Evolutionary conservation across 495 filamentous ascomycete genomes (phyloP).

Genomic region (Neurospora pannonica): DNA sequence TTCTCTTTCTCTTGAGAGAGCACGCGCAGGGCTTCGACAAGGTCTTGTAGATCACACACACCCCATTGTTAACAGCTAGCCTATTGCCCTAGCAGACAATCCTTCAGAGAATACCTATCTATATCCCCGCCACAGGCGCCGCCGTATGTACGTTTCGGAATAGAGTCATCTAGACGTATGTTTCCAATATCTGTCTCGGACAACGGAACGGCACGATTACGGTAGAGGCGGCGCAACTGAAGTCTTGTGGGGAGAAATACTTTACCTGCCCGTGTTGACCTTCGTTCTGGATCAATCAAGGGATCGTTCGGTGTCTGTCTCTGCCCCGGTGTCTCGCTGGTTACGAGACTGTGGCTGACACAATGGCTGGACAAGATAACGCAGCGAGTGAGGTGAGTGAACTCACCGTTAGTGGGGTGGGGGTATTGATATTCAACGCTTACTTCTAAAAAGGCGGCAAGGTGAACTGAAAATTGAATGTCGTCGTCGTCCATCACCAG

Average conservation of each 20-base stretch:
- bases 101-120: not conserved
- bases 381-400: not conserved
- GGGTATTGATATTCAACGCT: too few relatives aligned
- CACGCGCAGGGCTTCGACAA: not conserved
- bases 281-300: not conserved
- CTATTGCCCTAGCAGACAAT: too few relatives aligned
- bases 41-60: too few relatives aligned
- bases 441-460: too few relatives aligned
- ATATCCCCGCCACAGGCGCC: not conserved
- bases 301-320: not conserved
- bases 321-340: not conserved
- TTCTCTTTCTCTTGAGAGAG: not conserved
- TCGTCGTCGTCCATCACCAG: too few relatives aligned
- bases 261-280: too few relatives aligned
- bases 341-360: not conserved
- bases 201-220: not conserved
- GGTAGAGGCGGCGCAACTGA: not conserved
- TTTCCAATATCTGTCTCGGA: not conserved
- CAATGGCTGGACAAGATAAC: not conserved
- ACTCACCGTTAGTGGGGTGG: not conserved
- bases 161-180: not conserved
- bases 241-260: not conserved
- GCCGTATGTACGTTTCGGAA: not conserved
- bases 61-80: too few relatives aligned
- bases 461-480: too few relatives aligned